These are phyloP conservation scores for Pythium graminicola DNA, from an alignment of 352 stramenopile species.

Conservation along the genomic window DNA sequence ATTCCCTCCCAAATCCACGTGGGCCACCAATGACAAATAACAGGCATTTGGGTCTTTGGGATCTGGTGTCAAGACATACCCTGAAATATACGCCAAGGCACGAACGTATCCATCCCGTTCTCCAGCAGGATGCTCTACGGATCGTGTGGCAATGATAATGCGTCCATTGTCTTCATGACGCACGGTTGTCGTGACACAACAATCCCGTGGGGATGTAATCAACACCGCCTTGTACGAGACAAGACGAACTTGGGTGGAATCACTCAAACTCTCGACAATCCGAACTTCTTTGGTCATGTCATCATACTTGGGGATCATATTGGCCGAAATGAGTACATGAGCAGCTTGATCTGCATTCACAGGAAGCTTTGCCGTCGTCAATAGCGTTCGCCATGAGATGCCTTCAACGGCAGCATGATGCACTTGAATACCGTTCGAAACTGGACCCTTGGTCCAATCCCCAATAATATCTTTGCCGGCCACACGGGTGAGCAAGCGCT, in stretches of 20 bases:
- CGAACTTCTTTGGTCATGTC: slow-evolving; percentile 70
- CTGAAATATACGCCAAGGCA: slow-evolving; percentile 43
- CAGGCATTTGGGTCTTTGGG: slow-evolving; percentile 50
- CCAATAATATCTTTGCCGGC: slow-evolving; percentile 48
- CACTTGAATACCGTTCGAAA: slow-evolving; percentile 64
- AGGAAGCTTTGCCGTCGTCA: slow-evolving; percentile 47
- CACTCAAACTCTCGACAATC: slow-evolving; percentile 53
- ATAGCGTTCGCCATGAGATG: slow-evolving; percentile 66
- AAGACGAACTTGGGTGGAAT: slow-evolving; percentile 51
- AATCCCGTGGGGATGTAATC: slow-evolving; percentile 69
- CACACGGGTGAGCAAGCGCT: slow-evolving; percentile 51
- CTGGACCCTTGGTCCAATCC: slow-evolving; percentile 55
- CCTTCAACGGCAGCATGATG: slow-evolving; percentile 50
- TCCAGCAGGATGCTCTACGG: slow-evolving; percentile 46
- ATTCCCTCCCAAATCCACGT: slow-evolving; percentile 72
- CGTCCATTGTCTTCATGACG: slow-evolving; percentile 40
- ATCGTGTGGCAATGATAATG: slow-evolving; percentile 63
- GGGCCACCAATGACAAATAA: slow-evolving; percentile 56
- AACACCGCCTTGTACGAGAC: slow-evolving; percentile 61
- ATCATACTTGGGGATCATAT: slow-evolving; percentile 66
- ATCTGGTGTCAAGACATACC: slow-evolving; percentile 63
- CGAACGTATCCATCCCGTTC: slow-evolving; percentile 30
- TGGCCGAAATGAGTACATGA: slow-evolving; percentile 36
- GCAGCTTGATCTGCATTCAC: slow-evolving; percentile 55
- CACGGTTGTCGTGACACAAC: slow-evolving; percentile 58